Evolutionary conservation across 2,329 filamentous ascomycete species (phyloP), one percentile per base, ranked within the genome.

Genomic region (Trichoderma hamatum): DNA sequence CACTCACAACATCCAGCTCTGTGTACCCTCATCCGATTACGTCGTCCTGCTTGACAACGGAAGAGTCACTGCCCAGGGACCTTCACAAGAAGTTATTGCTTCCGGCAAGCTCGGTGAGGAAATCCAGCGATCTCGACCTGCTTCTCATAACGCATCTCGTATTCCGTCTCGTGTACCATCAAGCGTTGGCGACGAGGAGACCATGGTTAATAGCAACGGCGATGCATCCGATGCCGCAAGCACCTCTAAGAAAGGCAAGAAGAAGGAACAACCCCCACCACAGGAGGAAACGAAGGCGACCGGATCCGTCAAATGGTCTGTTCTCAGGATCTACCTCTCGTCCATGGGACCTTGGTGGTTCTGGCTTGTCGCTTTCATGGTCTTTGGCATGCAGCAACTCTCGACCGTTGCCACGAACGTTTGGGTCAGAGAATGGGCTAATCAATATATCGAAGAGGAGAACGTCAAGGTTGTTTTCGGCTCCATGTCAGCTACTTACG

Each of bases 301-400:
- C 56, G 96, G 96, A 32, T 90, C 94, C 51, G 93, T 99, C 74
- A 96, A 97, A 78, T 90, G 93, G 85, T 86, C 88, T 26, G 94
- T 97, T 63, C 91, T 99, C 75, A 83, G 89, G 70, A 88, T 97
- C 77, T 99, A 99, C 78, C 86, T 99, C 21, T 82, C 81, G 70
- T 88, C 94, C 72, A 99, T 99, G 96, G 96, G 96, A n/a, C 86
- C 90, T 5, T 97, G 94, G 93, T 94, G 93, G 85, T 99, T 97
- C 82, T 99, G 96, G 96, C 79, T 91, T 59, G 82, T 92, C 43
- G 92, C 94, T 24, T 81, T 89, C 16, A 73, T 89, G 5, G 90
- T 94, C 46, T 98, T 99, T 76, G 85, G 86, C 32, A 82, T 91
- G 55, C 94, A 97, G 77, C 96, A 99, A 78, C 78, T 97, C 39